phyloP scores from a whole-genome alignment of 441 rosid genomes.

The Gossypium lobatum region DNA sequence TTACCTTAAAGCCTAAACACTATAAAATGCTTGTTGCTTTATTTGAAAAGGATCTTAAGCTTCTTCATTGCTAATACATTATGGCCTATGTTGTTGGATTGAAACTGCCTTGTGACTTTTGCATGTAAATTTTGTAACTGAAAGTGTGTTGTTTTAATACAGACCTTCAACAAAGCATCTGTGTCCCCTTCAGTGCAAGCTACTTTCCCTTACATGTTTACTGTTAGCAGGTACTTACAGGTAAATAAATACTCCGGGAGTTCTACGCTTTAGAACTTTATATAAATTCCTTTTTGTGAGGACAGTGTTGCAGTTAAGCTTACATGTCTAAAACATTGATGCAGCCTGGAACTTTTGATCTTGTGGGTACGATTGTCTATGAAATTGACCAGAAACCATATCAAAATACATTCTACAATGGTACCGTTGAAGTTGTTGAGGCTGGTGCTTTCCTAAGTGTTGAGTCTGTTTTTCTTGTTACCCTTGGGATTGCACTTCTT shows the following conservation, averaged over 20 bases:
- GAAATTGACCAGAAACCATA: conserved; percentile 76
- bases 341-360: conserved; percentile 96
- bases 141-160: conserved; percentile 21
- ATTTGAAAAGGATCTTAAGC: neutral
- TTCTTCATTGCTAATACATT: neutral
- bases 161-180: conserved; percentile 90
- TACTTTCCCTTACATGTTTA: conserved; percentile 75
- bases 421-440: conserved; percentile 90
- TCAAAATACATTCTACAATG: conserved; percentile 80
- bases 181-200: conserved; percentile 79
- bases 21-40: conserved; percentile 4
- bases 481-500: conserved; percentile 77
- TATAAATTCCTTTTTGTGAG: neutral
- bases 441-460: conserved; percentile 74
- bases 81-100: neutral
- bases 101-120: conserved; percentile 2
- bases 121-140: neutral
- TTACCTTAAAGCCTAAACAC: neutral
- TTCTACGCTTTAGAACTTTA: neutral
- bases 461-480: conserved; percentile 83
- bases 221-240: conserved; percentile 93
- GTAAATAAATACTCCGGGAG: conserved; percentile 28
- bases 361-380: conserved; percentile 76
- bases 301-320: neutral
- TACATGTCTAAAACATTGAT: conserved; percentile 7